phyloP scores from a whole-genome alignment of 108 stramenopile species.

The Epipyxis sp. region DNA sequence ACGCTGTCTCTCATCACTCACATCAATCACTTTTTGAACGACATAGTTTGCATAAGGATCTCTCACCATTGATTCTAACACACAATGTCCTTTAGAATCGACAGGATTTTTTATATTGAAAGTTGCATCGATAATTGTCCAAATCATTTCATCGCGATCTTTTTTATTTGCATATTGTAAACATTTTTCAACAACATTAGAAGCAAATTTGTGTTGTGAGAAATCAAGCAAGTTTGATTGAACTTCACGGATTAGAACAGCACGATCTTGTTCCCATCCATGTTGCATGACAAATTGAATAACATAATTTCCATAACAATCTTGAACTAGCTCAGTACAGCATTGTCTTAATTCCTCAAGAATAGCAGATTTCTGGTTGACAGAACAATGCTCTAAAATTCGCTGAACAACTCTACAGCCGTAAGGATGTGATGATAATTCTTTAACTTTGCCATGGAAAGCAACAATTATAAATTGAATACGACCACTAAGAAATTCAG shows the following conservation, averaged over 20 bases:
- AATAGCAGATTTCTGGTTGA: slow-evolving; percentile 62
- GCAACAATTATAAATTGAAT: slow-evolving; percentile 88
- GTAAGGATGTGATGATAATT: slow-evolving; percentile 86
- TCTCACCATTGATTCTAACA: slow-evolving; percentile 76
- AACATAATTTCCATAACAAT: slow-evolving; percentile 60
- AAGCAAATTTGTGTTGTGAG: slow-evolving; percentile 94
- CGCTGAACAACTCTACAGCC: slow-evolving; percentile 93
- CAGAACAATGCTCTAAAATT: slow-evolving; percentile 87
- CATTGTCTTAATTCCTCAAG: slow-evolving; percentile 46
- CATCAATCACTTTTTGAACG: slow-evolving; percentile 90
- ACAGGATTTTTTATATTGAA: slow-evolving; percentile 27
- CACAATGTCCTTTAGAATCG: slow-evolving; percentile 22
- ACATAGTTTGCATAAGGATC: slow-evolving; percentile 98
- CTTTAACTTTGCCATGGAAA: slow-evolving; percentile 71
- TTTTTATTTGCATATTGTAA: slow-evolving; percentile 79
- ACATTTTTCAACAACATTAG: slow-evolving; percentile 93
- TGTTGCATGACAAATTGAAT: slow-evolving; percentile 65
- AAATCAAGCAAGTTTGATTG: slow-evolving; percentile 72
- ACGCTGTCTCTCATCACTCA: slow-evolving; percentile 74
- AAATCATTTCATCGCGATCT: slow-evolving; percentile 62
- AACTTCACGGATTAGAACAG: slow-evolving; percentile 68
- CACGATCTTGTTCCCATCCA: slow-evolving; percentile 71
- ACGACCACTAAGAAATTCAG: slow-evolving; percentile 46
- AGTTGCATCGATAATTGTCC: slow-evolving; percentile 30
- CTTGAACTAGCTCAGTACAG: slow-evolving; percentile 34